Evolutionary conservation across 768 basidiomycete genomes (phyloP), one percentile per base, ranked within the genome.

Genomic region (Gymnopilus junonius): DNA sequence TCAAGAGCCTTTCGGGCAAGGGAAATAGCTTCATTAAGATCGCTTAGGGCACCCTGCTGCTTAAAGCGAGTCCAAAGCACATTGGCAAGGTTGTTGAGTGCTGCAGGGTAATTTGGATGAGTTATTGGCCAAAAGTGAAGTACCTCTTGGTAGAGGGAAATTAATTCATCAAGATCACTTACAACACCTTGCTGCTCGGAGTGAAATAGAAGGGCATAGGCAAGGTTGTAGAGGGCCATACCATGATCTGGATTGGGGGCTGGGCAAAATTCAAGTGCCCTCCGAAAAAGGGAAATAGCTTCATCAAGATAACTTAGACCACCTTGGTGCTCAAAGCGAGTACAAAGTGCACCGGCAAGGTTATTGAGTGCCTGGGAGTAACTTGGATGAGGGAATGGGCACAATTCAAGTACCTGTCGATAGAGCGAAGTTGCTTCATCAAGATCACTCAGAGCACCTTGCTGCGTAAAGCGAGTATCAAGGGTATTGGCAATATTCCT

Each of bases 51-150:
- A 32, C 59, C 64, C n/a, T 8, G 40, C 43, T 57, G 43, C 31
- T 58, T 12, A 54, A 65, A 65, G 12, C 45, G 50, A 5, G 54
- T 34, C 3, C 7, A 21, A 31, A 61, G 64, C 12, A 14, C 37
- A 39, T 50, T 31, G 23, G 64, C 64, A 57, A 53, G 46, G 20
- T 45, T 55, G 23, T 15, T 55, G 31, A 60, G 25, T n/a, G n/a
- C n/a, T n/a, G n/a, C n/a, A 4, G 42, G n/a, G 4, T 57, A 46
- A 20, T 29, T 15, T 12, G 56, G 57, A 45, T 58, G 56, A 15
- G n/a, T n/a, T n/a, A n/a, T n/a, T n/a, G n/a, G n/a, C n/a, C n/a
- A n/a, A n/a, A n/a, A n/a, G n/a, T n/a, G n/a, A n/a, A n/a, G n/a
- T n/a, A n/a, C n/a, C n/a, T n/a, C n/a, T n/a, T n/a, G n/a, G n/a